A percentile compares a stretch with the other conserved stretches of the same genome.
Conservation (phyloP, 805 yeast genomes). For the Maudiozyma barnettii region DNA sequence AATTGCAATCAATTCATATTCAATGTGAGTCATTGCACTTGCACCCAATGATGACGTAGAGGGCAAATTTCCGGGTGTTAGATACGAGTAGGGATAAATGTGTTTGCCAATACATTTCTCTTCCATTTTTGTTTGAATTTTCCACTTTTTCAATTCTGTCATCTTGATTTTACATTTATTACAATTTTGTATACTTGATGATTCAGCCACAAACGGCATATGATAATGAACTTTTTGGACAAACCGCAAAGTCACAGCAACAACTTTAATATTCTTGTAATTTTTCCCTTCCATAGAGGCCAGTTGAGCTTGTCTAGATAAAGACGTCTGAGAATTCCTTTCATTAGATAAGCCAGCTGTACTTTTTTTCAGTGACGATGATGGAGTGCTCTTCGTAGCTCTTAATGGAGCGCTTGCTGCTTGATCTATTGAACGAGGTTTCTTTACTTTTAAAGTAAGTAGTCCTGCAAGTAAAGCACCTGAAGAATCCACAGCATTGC, state of each 20-base stretch:
- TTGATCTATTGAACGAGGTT: background rate
- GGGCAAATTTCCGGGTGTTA: slow-evolving; percentile 81
- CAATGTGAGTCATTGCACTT: slow-evolving; percentile 41
- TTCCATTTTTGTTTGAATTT: slow-evolving; percentile 52
- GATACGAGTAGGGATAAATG: slow-evolving; percentile 84
- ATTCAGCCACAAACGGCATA: slow-evolving; percentile 55
- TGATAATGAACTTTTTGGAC: slow-evolving; percentile 62
- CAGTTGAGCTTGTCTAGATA: slow-evolving; percentile 14
- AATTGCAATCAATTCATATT: slow-evolving; percentile 67
- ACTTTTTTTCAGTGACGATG: background rate
- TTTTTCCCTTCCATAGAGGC: slow-evolving; percentile 11
- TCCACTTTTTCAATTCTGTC: slow-evolving; percentile 79
- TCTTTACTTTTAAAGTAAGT: slow-evolving; percentile 46
- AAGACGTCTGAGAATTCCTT: slow-evolving; percentile 5
- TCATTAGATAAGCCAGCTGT: background rate
- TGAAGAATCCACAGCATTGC: slow-evolving; percentile 63
- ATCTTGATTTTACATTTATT: slow-evolving; percentile 44
- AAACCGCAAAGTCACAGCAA: slow-evolving; percentile 52
- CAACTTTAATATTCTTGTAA: slow-evolving; percentile 40
- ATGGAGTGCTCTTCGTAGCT: background rate
- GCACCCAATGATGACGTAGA: slow-evolving; percentile 59
- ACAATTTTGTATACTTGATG: slow-evolving; percentile 41
- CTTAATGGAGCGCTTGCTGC: background rate
- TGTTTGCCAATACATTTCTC: slow-evolving; percentile 62
- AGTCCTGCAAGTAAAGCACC: slow-evolving; percentile 85